Base-by-base conservation (phyloP, 257 asterid species). In the Solanum verrucosum region DNA sequence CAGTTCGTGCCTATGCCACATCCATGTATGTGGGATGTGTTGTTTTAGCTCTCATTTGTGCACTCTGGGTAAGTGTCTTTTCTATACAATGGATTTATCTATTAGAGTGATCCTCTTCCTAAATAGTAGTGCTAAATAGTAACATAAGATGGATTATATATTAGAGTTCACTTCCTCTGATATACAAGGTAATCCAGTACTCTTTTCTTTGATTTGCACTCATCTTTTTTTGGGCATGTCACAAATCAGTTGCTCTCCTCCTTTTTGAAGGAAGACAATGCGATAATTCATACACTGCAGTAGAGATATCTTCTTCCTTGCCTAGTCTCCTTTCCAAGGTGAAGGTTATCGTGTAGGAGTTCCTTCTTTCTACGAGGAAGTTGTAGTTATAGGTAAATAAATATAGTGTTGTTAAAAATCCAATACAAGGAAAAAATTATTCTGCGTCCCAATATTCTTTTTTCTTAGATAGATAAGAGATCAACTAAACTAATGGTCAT, bases 11-110 rank as follows among this genome's bases (percentile, higher is more conserved):
- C 86, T 95, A 94, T 89, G 98, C 99, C 63, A 94, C 98, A 6
- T 91, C 94, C 65, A 87, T 97, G 75, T 97, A 96, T 85, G 87
- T 87, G 9, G 99, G 98, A 21, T 93, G 95, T 88, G 98, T 94
- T 83, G 84, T 94, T 59, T 67, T 96, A 83, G 99, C 99, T 91
- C 98, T 97, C 84, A 92, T 96, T 75, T 96, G 96, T 91, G 99
- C 99, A 83, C 99, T 96, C 88, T 78, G 90, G 98, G 99, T 97
- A 90, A 94, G 97, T 89, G 78, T 16, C 31, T 49, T n/a, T 29
- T 25, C n/a, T 3, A 9, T 16, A 49, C 21, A 18, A 33, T 49
- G 29, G 9, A 18, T 27, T 27, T 49, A 3, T 49, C 42, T 49
- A 20, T 16, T 49, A 29, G 68, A 49, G 11, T 81, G 42, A 49